Percentiles rank a stretch among this genome's conserved stretches.
Conservation (phyloP, 352 stramenopile genomes). For the Phytophthora pseudosyringae region DNA sequence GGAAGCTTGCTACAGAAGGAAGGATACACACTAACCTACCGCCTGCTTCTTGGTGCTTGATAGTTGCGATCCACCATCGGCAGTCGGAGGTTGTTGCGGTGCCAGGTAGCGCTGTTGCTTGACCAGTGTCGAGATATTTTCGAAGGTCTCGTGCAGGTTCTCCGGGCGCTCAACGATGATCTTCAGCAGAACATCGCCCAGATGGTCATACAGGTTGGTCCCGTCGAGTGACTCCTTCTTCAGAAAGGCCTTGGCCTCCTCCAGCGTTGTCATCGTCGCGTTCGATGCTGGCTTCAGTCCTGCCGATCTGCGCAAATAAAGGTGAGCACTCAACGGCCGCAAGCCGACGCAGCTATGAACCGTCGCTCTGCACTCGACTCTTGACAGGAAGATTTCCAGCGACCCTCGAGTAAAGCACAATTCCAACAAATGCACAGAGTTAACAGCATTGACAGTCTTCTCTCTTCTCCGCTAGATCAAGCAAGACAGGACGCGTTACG, state of each 20-base stretch:
- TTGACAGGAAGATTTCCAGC: constrained; percentile 28
- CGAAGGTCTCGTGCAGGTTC: constrained; percentile 87
- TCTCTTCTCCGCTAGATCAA: neutral
- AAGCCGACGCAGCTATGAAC: constrained; percentile 19
- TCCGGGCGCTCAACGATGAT: constrained; percentile 86
- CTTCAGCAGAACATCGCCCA: constrained; percentile 88
- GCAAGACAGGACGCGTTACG: constrained; percentile 1
- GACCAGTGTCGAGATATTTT: constrained; percentile 85
- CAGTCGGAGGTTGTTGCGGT: constrained; percentile 39
- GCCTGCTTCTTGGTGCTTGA: constrained; percentile 59
- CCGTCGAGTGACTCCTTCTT: constrained; percentile 79
- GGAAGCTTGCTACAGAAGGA: neutral
- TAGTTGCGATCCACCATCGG: constrained; percentile 27
- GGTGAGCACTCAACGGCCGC: neutral
- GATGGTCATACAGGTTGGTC: constrained; percentile 87
- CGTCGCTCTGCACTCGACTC: constrained; percentile 25
- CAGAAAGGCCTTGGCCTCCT: constrained; percentile 90
- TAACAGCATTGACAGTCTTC: neutral
- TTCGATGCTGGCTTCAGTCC: neutral
- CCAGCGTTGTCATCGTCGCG: constrained; percentile 68
- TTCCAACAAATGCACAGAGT: neutral
- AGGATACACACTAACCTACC: constrained; percentile 37
- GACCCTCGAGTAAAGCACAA: constrained; percentile 18
- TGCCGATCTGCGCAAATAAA: constrained; percentile 18
- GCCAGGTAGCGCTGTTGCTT: constrained; percentile 80